Base-by-base conservation (phyloP, 805 yeast genomes). In the Saccharomycopsis fibuligera region DNA sequence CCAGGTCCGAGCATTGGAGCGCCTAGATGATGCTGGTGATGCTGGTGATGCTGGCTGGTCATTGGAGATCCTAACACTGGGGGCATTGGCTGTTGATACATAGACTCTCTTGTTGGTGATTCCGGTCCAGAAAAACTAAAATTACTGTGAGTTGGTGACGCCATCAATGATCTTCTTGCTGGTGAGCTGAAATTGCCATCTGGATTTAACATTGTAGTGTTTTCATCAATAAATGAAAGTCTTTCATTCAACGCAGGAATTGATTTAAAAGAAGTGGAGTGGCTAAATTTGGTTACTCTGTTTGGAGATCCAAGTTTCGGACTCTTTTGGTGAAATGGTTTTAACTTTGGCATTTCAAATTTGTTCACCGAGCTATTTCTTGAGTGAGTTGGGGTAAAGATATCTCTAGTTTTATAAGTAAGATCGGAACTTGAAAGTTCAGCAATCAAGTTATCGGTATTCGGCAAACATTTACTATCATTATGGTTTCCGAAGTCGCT, bases 201-300 rank as follows among this genome's bases (percentile, higher is more conserved):
- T 12, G 37, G 19, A 16, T 9, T 33, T 12, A 33, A 6, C 6
- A 33, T 33, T 6, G 37, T n/a, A 8, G 37, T 6, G 6, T 9
- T 10, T n/a, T 47, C 53, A 17, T 52, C 50, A 35, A 52, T 38
- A 40, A 50, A 53, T 10, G 54, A 17, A 14, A 53, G 39, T 40
- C 42, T 50, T 40, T 53, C 56, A 27, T 53, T 53, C 25, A 53
- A 41, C 16, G 42, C 41, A 5, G 56, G 56, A 24, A 53, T 50
- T 1, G 45, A 30, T 39, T 45, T 53, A 37, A 41, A 53, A 23
- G 48, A 37, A 12, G 35, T 22, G 21, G 39, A 19, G 27, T 54
- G 17, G 38, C 36, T 24, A 35, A 49, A 49, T 25, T 52, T 52
- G 16, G 44, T 35, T 4, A 52, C 43, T 42, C 49, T 44, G 33